phyloP scores from a whole-genome alignment of 2,329 filamentous ascomycete species.

The Alternaria gansuensis region DNA sequence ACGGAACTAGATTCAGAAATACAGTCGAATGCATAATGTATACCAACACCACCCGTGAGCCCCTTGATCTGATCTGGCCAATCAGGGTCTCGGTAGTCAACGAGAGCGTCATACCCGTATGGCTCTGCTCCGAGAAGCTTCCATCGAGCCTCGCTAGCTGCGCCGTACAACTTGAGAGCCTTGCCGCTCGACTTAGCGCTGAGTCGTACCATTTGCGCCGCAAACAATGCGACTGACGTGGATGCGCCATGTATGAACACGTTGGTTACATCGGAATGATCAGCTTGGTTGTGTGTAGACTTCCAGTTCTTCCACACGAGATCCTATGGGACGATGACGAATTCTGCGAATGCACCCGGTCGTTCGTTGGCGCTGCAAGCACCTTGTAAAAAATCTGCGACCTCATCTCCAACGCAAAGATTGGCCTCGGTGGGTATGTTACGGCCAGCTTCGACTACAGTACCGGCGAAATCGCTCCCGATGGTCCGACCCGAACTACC shows the following conservation, averaged over 20 bases:
- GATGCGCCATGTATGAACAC: conserved; percentile 49
- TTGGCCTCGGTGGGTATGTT: conserved; percentile 20
- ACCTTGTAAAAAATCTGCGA: conserved; percentile 58
- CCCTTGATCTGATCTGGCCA: neutral
- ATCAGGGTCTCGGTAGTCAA: neutral
- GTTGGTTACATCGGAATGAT: conserved; percentile 13
- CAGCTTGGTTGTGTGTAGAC: neutral
- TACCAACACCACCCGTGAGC: conserved; percentile 25
- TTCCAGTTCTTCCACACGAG: conserved; percentile 49
- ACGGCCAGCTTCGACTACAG: conserved; percentile 26
- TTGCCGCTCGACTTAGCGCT: conserved; percentile 9
- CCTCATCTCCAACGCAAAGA: conserved; percentile 42
- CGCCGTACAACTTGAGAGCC: neutral
- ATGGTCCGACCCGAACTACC: conserved; percentile 46
- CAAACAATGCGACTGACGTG: conserved; percentile 48
- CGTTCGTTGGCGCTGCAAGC: conserved; percentile 56
- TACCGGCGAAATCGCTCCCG: conserved; percentile 29
- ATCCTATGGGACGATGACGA: conserved; percentile 48
- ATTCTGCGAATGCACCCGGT: conserved; percentile 59
- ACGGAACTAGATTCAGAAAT: conserved; percentile 55
- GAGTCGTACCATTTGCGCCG: conserved; percentile 44
- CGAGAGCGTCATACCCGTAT: conserved; percentile 31
- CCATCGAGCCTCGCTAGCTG: conserved; percentile 23
- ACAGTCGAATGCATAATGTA: conserved; percentile 53
- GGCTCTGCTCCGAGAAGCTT: conserved; percentile 43